Evolutionary conservation across 2,329 filamentous ascomycete species (phyloP).

Genomic region (Sporothrix dimorphospora): DNA sequence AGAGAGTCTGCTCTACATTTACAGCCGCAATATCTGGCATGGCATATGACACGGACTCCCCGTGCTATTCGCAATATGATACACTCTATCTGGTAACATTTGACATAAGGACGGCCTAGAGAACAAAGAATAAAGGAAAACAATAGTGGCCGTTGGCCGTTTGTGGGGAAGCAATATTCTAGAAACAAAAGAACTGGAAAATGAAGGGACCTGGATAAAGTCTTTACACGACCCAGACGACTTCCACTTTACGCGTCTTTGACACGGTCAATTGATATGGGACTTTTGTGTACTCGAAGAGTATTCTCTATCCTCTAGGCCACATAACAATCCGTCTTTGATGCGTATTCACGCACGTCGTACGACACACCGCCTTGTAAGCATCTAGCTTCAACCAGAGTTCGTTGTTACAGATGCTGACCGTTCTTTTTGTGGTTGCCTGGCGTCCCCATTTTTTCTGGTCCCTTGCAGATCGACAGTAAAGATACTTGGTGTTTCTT

Average conservation of each 20-base stretch:
- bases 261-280: neutral
- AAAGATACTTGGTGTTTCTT: neutral
- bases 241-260: slow-evolving; percentile 6
- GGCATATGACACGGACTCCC: slow-evolving; percentile 4
- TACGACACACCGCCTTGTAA: neutral
- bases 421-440: neutral
- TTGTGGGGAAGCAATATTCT: slow-evolving; percentile 9
- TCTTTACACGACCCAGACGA: neutral
- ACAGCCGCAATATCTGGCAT: slow-evolving; percentile 6
- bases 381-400: neutral
- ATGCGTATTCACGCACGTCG: neutral
- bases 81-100: slow-evolving; percentile 16
- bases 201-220: slow-evolving; percentile 9
- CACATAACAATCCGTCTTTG: neutral
- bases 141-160: neutral
- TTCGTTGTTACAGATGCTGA: no score
- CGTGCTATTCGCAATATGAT: neutral
- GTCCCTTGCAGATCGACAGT: neutral
- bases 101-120: neutral
- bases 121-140: neutral
- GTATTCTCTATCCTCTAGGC: neutral
- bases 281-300: neutral
- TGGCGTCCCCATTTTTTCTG: neutral
- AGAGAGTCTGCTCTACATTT: neutral
- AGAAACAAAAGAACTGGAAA: slow-evolving; percentile 8